phyloP scores from a whole-genome alignment of 2,329 filamentous ascomycete species.

The Pseudonectria buxi region DNA sequence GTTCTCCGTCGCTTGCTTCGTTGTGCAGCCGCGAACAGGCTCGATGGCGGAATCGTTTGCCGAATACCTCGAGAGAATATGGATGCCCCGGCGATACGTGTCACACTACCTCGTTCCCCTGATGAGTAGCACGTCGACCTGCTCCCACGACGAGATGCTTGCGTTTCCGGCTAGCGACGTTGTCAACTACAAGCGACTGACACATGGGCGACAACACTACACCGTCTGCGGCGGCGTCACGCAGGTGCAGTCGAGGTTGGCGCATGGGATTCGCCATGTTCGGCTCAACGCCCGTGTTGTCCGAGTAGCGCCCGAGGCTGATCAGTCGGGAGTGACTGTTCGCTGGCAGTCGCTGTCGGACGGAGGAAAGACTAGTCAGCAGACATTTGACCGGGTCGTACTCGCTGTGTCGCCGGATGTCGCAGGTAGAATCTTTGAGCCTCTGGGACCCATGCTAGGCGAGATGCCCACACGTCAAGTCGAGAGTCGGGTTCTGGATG shows the following conservation, averaged over 20 bases:
- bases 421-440: conserved; percentile 40
- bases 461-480: conserved; percentile 43
- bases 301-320: conserved; percentile 22
- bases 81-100: conserved; percentile 40
- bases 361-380: conserved; percentile 13
- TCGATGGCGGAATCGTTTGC: conserved; percentile 35
- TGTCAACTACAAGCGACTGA: conserved; percentile 41
- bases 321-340: conserved; percentile 21
- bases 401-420: conserved; percentile 50
- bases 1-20: conserved; percentile 47
- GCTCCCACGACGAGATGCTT: conserved; percentile 43
- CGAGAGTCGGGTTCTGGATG: conserved; percentile 38
- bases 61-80: conserved; percentile 44
- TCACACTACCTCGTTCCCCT: conserved; percentile 47
- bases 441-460: conserved; percentile 30
- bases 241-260: conserved; percentile 41
- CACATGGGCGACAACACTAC: conserved; percentile 43
- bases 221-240: conserved; percentile 43
- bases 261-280: conserved; percentile 31
- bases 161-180: conserved; percentile 48
- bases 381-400: conserved; percentile 44
- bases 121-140: conserved; percentile 48
- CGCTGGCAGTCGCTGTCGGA: conserved; percentile 25
- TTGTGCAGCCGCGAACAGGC: conserved; percentile 29
- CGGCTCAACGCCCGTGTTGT: conserved; percentile 34